These are phyloP conservation scores for Podospora fimiseda DNA, from an alignment of 495 filamentous ascomycete genomes.

Conservation along the genomic window DNA sequence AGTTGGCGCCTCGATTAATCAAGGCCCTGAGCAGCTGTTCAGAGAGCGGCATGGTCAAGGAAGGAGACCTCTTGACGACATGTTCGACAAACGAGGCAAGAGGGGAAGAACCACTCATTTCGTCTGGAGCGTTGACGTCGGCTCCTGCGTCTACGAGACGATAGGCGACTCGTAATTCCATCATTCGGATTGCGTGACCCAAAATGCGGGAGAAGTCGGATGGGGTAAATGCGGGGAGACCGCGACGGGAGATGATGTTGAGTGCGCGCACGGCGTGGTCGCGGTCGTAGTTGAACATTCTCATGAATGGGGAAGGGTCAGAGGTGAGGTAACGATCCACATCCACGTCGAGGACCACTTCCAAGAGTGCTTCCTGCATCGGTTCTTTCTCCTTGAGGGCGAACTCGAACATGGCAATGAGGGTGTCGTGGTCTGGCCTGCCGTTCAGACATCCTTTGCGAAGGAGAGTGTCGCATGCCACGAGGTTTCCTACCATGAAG, in stretches of 20 bases:
- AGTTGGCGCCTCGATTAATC: slow-evolving; percentile 15
- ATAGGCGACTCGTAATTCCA: slow-evolving; percentile 10
- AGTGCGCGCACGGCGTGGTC: slow-evolving; percentile 5
- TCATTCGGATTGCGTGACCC: slow-evolving; percentile 5
- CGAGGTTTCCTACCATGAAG: slow-evolving; percentile 8
- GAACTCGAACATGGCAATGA: slow-evolving; percentile 1
- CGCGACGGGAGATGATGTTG: slow-evolving; percentile 8
- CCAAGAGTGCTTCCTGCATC: slow-evolving; percentile 6
- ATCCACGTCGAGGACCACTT: slow-evolving; percentile 19
- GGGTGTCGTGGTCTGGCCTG: slow-evolving; percentile 4
- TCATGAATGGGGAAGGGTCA: slow-evolving; percentile 8
- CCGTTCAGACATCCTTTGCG: slow-evolving; percentile 13
- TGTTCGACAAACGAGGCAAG: slow-evolving; percentile 9
- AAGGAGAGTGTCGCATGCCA: slow-evolving; percentile 22
- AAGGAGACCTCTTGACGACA: not conserved
- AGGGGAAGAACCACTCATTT: slow-evolving; percentile 5
- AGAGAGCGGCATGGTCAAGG: not conserved
- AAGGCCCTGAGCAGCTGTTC: slow-evolving; percentile 12
- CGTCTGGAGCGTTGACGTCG: slow-evolving; percentile 11
- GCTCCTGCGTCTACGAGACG: slow-evolving; percentile 12
- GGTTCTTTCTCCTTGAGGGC: not conserved
- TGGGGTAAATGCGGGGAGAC: slow-evolving; percentile 6
- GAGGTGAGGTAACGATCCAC: slow-evolving; percentile 1
- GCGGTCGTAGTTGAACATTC: slow-evolving; percentile 6
- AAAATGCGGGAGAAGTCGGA: slow-evolving; percentile 8